These are phyloP conservation scores for Teratosphaeria nubilosa DNA, from an alignment of 2,329 filamentous ascomycete species.

Conservation along the genomic window DNA sequence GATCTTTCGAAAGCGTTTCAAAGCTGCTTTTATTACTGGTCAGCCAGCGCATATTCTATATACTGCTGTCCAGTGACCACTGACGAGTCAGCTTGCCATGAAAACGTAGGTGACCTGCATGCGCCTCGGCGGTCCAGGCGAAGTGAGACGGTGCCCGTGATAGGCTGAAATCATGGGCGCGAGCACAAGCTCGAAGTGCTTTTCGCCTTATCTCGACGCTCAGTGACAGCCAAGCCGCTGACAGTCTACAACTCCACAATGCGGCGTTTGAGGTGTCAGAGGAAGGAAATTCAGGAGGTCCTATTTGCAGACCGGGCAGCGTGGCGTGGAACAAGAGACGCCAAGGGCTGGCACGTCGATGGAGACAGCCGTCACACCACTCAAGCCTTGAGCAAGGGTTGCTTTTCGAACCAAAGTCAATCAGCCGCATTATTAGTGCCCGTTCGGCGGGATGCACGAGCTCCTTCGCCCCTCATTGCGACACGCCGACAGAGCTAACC, in stretches of 20 bases:
- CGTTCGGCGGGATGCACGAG: neutral
- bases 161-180: neutral
- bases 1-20: neutral
- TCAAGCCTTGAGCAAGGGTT: neutral
- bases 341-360: neutral
- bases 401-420: neutral
- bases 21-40: neutral
- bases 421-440: neutral
- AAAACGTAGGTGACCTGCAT: neutral
- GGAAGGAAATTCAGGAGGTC: no score
- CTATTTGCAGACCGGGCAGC: neutral
- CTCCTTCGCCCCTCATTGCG: neutral
- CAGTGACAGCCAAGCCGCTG: no score
- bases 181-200: neutral
- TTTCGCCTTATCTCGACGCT: neutral
- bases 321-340: neutral
- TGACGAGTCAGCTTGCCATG: neutral
- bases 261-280: no score
- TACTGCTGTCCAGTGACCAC: neutral
- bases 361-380: neutral
- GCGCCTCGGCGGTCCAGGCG: neutral
- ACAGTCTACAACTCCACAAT: no score
- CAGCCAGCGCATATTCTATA: neutral
- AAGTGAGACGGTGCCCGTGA: neutral
- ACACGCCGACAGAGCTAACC: neutral